These are phyloP conservation scores for Scutellospora calospora DNA, from an alignment of 371 early-diverging fungal genomes.

Conservation along the genomic window DNA sequence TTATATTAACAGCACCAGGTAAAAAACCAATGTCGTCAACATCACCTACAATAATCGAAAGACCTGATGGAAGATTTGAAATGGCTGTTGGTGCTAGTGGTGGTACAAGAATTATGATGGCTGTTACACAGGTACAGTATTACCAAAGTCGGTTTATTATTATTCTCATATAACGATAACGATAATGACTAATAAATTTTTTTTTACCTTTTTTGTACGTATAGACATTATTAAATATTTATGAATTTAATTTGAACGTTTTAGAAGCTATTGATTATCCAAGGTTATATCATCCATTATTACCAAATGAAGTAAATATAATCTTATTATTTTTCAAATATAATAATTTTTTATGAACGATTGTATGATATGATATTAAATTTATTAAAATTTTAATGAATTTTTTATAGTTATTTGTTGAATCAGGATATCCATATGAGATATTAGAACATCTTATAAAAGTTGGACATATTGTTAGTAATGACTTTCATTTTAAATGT, in stretches of 20 bases:
- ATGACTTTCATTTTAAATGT: background rate
- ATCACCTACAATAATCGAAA: conserved; percentile 88
- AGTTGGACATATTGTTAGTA: conserved; percentile 47
- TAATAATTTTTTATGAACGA: conserved; percentile 13
- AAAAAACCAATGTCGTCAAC: conserved; percentile 96
- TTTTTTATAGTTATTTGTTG: conserved; percentile 44
- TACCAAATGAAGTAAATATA: conserved; percentile 73
- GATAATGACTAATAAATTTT: no score
- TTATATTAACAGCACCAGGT: conserved; percentile 63
- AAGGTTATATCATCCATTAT: conserved; percentile 94
- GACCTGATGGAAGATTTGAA: conserved; percentile 68
- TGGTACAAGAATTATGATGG: conserved; percentile 93
- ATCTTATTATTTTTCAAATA: background rate
- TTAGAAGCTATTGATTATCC: conserved; percentile 81
- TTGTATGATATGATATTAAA: no score
- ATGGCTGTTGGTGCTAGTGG: conserved; percentile 94
- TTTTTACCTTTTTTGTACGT: no score
- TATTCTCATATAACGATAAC: background rate
- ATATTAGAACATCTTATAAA: conserved; percentile 44
- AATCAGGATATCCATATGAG: conserved; percentile 44
- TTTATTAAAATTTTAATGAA: background rate
- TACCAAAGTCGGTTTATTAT: background rate
- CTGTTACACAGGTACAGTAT: conserved; percentile 79
- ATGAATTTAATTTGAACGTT: conserved; percentile 75
- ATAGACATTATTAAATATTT: conserved; percentile 76